These are phyloP conservation scores for Protomyces inundatus DNA, from an alignment of 1,139 yeast species.

Conservation along the genomic window DNA sequence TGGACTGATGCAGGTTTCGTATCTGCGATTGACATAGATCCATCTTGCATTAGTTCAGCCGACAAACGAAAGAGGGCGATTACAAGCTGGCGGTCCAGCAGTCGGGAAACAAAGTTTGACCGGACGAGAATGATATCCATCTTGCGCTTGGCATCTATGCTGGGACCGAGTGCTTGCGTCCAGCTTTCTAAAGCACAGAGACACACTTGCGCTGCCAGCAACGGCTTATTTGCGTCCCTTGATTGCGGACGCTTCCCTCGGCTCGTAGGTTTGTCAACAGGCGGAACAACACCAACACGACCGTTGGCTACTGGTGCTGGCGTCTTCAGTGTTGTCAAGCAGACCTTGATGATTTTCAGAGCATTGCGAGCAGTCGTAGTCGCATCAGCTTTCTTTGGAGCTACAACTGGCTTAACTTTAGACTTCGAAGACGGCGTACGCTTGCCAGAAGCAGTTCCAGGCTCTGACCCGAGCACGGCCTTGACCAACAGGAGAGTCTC, in stretches of 20 bases:
- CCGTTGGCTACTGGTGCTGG: not conserved
- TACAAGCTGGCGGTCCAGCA: slow-evolving; percentile 10
- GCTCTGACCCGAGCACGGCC: not conserved
- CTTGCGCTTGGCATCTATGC: not conserved
- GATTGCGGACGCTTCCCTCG: no score
- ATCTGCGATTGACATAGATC: not conserved
- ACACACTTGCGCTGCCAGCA: not conserved
- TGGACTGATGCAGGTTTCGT: not conserved
- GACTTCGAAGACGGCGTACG: not conserved
- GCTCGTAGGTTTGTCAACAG: not conserved
- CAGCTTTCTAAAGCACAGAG: not conserved
- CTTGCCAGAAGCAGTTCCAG: not conserved
- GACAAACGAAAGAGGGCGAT: not conserved
- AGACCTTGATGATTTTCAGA: slow-evolving; percentile 8
- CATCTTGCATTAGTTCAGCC: not conserved
- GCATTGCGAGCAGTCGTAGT: slow-evolving; percentile 2
- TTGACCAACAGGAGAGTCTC: not conserved
- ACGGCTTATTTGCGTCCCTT: not conserved
- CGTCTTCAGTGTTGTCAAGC: slow-evolving; percentile 1
- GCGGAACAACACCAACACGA: not conserved
- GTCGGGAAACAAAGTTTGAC: slow-evolving; percentile 2
- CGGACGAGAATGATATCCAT: slow-evolving; percentile 7
- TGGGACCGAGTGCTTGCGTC: not conserved
- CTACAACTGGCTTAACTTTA: no score
- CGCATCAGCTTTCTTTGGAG: not conserved